Conservation (phyloP, 2,329 filamentous ascomycete species). For the Alternaria hordeiaustralica region DNA sequence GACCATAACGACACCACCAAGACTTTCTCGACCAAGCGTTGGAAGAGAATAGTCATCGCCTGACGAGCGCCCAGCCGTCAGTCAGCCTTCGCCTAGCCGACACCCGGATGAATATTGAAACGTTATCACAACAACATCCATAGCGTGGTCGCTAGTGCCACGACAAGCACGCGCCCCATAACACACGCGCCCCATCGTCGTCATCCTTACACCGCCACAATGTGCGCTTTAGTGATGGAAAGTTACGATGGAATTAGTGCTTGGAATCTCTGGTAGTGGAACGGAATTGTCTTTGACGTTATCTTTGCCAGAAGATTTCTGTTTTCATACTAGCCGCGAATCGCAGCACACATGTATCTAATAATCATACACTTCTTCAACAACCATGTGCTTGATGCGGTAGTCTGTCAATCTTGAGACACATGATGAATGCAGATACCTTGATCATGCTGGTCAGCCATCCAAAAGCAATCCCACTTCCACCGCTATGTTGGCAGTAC, state of each 20-base stretch:
- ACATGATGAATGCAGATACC: neutral
- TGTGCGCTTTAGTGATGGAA: neutral
- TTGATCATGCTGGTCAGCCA: neutral
- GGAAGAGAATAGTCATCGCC: conserved; percentile 30
- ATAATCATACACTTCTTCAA: neutral
- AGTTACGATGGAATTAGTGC: neutral
- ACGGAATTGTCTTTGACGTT: neutral
- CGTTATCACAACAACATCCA: conserved; percentile 9
- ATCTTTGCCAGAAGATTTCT: neutral
- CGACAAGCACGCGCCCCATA: neutral
- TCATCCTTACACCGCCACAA: neutral
- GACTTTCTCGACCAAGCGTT: conserved; percentile 38
- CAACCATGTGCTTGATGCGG: neutral
- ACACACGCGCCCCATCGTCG: neutral
- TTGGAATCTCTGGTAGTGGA: neutral
- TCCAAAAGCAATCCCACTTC: neutral
- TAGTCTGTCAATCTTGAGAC: neutral
- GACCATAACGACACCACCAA: conserved; percentile 6
- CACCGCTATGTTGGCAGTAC: neutral
- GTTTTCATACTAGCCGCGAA: neutral
- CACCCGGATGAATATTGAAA: neutral
- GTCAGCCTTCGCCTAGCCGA: neutral
- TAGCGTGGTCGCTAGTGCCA: neutral
- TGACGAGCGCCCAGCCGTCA: neutral
- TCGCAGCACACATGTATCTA: neutral